A percentile compares a stretch with the other conserved stretches of the same genome.
These are phyloP conservation scores for Chalciporus pseudorubinellus DNA, from an alignment of 768 basidiomycete genomes.

Conservation along the genomic window DNA sequence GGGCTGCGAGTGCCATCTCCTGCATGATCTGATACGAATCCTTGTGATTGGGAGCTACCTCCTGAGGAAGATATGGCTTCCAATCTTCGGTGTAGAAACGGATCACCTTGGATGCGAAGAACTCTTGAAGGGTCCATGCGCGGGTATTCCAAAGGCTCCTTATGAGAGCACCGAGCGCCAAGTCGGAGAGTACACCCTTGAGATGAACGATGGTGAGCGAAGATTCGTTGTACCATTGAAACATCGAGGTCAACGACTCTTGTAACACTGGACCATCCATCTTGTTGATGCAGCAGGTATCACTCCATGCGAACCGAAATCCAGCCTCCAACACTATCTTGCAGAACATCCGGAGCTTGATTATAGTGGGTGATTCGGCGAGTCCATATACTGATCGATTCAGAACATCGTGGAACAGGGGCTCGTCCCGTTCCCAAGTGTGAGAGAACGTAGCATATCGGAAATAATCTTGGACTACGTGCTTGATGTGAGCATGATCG, in stretches of 20 bases:
- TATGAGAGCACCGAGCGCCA: constrained; percentile 6
- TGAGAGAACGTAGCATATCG: constrained; percentile 8
- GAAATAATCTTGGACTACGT: background rate
- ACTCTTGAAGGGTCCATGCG: constrained; percentile 25
- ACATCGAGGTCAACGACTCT: constrained; percentile 28
- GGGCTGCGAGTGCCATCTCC: constrained; percentile 18
- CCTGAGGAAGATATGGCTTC: constrained; percentile 18
- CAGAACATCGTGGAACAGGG: background rate
- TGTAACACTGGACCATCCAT: constrained; percentile 9
- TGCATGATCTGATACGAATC: constrained; percentile 15
- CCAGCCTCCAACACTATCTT: background rate
- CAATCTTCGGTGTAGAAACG: constrained; percentile 24
- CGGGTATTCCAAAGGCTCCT: constrained; percentile 24
- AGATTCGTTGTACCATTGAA: constrained; percentile 25
- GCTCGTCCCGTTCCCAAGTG: constrained; percentile 6
- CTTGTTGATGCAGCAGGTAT: no score
- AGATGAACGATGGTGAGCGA: constrained; percentile 26
- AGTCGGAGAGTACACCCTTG: constrained; percentile 8
- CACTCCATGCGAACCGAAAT: constrained; percentile 10
- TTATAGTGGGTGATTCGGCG: background rate
- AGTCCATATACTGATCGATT: background rate
- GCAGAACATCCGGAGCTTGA: constrained; percentile 6
- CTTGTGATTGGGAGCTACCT: constrained; percentile 15
- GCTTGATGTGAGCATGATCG: background rate
- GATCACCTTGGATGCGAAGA: constrained; percentile 22